A percentile compares a stretch with the other conserved stretches of the same genome.
Conservation (phyloP, 2,329 filamentous ascomycete species). For the Fusarium mexicanum region DNA sequence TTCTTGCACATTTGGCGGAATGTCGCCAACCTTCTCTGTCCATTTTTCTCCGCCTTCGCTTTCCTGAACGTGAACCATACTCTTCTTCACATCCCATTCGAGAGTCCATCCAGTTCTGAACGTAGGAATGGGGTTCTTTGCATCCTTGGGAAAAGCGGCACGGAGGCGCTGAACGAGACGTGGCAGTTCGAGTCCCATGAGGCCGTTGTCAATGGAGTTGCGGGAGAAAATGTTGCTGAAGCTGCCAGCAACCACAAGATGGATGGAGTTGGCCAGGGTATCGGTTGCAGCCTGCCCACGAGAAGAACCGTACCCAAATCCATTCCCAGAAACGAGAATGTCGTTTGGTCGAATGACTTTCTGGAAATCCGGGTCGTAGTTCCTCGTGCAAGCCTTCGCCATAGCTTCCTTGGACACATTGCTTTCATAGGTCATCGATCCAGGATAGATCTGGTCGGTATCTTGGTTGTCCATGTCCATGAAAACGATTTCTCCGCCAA, state of each 20-base stretch:
- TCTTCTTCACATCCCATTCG: not conserved
- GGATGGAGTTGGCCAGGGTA: not conserved
- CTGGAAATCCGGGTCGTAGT: not conserved
- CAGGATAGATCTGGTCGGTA: not conserved
- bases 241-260: not conserved
- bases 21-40: not conserved
- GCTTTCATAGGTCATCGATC: not conserved
- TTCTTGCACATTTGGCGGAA: not conserved
- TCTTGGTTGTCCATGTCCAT: not conserved
- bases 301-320: not conserved
- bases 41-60: not conserved
- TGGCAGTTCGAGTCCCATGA: not conserved
- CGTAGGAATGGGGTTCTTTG: not conserved
- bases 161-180: not conserved
- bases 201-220: not conserved
- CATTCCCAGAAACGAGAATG: not conserved
- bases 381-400: not conserved
- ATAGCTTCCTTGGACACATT: not conserved
- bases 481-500: not conserved
- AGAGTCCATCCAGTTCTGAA: not conserved
- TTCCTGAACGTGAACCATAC: not conserved
- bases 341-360: not conserved
- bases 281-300: not conserved
- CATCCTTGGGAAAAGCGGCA: not conserved
- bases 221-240: not conserved